These are phyloP conservation scores for Pichia thaimueangensis DNA, from an alignment of 805 yeast genomes.

Conservation along the genomic window DNA sequence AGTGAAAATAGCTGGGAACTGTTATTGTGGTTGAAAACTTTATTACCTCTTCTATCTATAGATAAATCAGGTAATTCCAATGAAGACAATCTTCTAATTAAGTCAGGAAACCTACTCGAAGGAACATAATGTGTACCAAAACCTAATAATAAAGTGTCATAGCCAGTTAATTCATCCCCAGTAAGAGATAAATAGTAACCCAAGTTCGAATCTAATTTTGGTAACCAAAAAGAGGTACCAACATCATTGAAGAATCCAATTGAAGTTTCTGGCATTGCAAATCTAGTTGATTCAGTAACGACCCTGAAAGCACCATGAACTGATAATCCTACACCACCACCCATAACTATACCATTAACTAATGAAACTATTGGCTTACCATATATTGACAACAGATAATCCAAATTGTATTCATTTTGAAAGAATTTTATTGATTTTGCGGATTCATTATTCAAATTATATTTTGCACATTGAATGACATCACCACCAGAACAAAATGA, in stretches of 20 bases:
- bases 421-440: conserved; percentile 58
- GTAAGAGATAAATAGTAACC: conserved; percentile 86
- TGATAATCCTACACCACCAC: conserved; percentile 93
- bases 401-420: conserved; percentile 71
- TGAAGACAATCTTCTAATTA: conserved; percentile 60
- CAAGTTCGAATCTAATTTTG: conserved; percentile 71
- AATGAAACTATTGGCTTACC: conserved; percentile 81
- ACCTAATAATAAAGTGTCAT: conserved; percentile 78
- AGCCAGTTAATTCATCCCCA: conserved; percentile 70
- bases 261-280: conserved; percentile 98
- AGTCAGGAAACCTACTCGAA: conserved; percentile 51
- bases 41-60: conserved; percentile 10
- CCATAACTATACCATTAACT: conserved; percentile 93
- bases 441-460: conserved; percentile 43
- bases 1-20: conserved; percentile 41
- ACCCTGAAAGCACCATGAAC: conserved; percentile 89
- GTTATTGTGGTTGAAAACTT: conserved; percentile 17
- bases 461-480: conserved; percentile 70
- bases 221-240: conserved; percentile 85
- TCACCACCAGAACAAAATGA: conserved; percentile 97
- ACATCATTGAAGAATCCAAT: conserved; percentile 97
- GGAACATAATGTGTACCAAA: conserved; percentile 88
- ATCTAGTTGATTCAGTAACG: conserved; percentile 83
- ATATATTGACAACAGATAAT: conserved; percentile 74
- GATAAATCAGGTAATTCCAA: conserved; percentile 34